A percentile compares a stretch with the other conserved stretches of the same genome.
Conservation (phyloP, 176 grass and related monocot genomes). For the Avena eriantha region DNA sequence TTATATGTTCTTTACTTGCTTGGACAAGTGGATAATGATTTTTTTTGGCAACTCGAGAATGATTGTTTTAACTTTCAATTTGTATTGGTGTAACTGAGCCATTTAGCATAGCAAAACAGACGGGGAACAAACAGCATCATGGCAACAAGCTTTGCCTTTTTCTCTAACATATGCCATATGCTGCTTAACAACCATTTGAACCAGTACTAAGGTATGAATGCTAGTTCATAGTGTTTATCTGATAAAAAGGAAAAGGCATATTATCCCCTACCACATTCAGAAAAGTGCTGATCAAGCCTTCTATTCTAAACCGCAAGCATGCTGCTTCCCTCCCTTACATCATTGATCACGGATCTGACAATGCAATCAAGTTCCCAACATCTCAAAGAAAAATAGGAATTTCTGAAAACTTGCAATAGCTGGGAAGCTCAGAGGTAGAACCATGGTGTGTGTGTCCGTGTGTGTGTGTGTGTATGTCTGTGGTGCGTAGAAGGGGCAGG, state of each 20-base stretch:
- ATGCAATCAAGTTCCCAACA: not conserved
- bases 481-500: not conserved
- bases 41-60: not conserved
- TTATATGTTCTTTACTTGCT: not conserved
- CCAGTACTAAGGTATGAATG: not conserved
- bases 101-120: not conserved
- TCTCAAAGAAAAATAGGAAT: not conserved
- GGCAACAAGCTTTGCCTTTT: conserved; percentile 19
- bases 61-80: not conserved
- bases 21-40: not conserved
- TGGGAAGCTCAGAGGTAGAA: not conserved
- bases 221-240: not conserved
- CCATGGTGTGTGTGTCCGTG: not conserved
- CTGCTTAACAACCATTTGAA: not conserved
- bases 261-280: conserved; percentile 6
- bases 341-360: not conserved
- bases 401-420: not conserved
- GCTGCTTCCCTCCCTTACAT: not conserved
- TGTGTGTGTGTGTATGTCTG: not conserved
- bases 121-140: not conserved
- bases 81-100: not conserved
- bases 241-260: not conserved
- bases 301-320: not conserved
- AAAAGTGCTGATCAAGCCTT: conserved; percentile 14
- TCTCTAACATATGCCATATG: not conserved